phyloP scores from a whole-genome alignment of 139 green algal genomes.

The Coccomyxa sp. region DNA sequence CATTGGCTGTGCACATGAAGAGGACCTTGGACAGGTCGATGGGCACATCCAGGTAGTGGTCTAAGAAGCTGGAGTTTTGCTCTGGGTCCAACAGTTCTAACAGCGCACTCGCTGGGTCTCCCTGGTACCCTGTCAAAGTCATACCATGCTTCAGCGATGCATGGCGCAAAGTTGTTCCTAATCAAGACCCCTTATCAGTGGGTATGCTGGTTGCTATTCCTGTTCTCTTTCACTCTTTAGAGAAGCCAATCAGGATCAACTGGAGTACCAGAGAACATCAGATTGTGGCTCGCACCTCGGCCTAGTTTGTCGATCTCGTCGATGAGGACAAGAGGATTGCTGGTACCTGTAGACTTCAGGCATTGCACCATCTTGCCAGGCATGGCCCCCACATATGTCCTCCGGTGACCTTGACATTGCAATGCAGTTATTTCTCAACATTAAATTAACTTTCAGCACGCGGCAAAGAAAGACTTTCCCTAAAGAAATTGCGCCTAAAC shows the following conservation, averaged over 20 bases:
- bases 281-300: constrained; percentile 26
- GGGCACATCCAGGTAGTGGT: constrained; percentile 97
- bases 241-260: too few species aligned
- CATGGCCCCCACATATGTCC: constrained; percentile 98
- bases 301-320: constrained; percentile 98
- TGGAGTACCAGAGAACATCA: too few species aligned
- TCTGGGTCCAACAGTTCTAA: constrained; percentile 98
- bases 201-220: not conserved
- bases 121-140: constrained; percentile 30
- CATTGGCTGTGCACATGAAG: constrained; percentile 96
- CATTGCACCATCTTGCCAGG: constrained; percentile 98
- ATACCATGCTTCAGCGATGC: not conserved
- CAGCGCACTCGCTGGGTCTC: constrained; percentile 90
- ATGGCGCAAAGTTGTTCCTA: not conserved
- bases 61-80: constrained; percentile 91
- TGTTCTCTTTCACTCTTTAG: not conserved
- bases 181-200: too few species aligned
- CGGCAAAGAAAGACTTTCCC: too few species aligned
- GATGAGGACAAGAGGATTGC: constrained; percentile 95
- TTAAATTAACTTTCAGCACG: too few species aligned
- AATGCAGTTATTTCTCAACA: too few species aligned
- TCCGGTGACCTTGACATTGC: constrained; percentile 56
- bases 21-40: constrained; percentile 93
- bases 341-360: constrained; percentile 78
- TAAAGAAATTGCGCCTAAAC: not conserved